Evolutionary conservation across 1,284 basidiomycete species (phyloP).

Genomic region (Sporisorium graminicola): DNA sequence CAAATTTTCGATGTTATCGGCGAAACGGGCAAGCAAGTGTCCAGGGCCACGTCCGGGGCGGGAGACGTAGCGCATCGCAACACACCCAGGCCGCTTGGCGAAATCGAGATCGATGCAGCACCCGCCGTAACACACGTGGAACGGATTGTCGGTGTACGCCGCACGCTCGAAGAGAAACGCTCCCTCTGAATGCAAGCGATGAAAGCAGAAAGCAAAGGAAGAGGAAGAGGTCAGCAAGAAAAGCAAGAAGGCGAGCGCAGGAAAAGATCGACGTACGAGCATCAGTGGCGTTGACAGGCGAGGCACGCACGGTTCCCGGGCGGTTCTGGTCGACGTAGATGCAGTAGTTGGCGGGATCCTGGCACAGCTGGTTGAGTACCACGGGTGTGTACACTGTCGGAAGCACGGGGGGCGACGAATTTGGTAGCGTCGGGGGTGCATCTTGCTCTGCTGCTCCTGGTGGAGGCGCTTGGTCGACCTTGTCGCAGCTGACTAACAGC

Average conservation of each 20-base stretch:
- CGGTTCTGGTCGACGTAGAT: conserved; percentile 39
- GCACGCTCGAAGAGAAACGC: conserved; percentile 20
- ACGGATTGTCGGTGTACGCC: neutral
- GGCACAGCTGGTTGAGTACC: conserved; percentile 12
- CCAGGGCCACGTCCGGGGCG: neutral
- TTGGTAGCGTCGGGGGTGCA: neutral
- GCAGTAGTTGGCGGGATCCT: conserved; percentile 22
- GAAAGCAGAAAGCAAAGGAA: neutral
- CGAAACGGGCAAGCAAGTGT: conserved; percentile 36
- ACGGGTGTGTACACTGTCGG: conserved; percentile 14
- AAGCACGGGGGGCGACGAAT: neutral
- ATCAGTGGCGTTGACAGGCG: conserved; percentile 26
- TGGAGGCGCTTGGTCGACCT: neutral
- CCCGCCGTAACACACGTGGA: conserved; percentile 29
- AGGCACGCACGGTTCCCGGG: conserved; percentile 11
- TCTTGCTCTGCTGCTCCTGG: neutral
- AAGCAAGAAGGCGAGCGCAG: neutral
- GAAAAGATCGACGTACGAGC: conserved; percentile 27
- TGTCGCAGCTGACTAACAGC: conserved; percentile 2
- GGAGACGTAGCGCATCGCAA: conserved; percentile 12
- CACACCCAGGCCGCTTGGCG: conserved; percentile 11
- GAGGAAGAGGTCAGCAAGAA: neutral
- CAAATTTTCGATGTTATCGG: conserved; percentile 3
- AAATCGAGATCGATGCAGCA: conserved; percentile 32
- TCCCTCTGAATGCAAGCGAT: conserved; percentile 18